These are phyloP conservation scores for Cyclaneusma minus DNA, from an alignment of 2,329 filamentous ascomycete species.

Conservation along the genomic window DNA sequence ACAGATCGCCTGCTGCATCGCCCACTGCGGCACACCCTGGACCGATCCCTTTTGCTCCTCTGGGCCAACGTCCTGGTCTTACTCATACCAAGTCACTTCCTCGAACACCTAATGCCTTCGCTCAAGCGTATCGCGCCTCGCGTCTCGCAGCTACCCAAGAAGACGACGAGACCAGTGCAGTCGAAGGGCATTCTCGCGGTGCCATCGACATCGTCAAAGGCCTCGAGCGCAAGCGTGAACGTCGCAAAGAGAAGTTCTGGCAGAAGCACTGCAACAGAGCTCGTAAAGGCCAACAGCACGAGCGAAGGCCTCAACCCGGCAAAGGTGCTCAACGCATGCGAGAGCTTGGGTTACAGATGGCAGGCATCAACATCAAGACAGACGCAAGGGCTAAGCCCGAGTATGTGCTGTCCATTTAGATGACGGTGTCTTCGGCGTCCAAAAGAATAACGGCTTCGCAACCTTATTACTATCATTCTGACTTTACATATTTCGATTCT, in stretches of 20 bases:
- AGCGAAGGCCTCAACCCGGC: slow-evolving; percentile 58
- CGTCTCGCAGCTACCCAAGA: slow-evolving; percentile 24
- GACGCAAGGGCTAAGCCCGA: slow-evolving; percentile 36
- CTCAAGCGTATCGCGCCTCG: slow-evolving; percentile 26
- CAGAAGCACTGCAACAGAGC: slow-evolving; percentile 79
- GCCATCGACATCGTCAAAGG: slow-evolving; percentile 97
- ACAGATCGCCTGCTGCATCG: slow-evolving; percentile 31
- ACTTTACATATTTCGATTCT: no score
- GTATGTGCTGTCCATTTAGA: slow-evolving; percentile 59
- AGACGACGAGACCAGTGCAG: slow-evolving; percentile 17
- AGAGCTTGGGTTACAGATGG: slow-evolving; percentile 78
- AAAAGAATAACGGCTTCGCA: background rate
- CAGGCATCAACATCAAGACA: slow-evolving; percentile 58
- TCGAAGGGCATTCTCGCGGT: slow-evolving; percentile 65
- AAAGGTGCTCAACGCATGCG: slow-evolving; percentile 88
- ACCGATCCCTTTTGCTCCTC: slow-evolving; percentile 27
- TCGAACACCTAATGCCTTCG: slow-evolving; percentile 58
- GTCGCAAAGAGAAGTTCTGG: slow-evolving; percentile 82
- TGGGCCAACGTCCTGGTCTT: slow-evolving; percentile 46
- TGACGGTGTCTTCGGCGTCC: background rate
- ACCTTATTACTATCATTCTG: no score
- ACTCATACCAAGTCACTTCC: slow-evolving; percentile 79
- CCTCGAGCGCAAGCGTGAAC: slow-evolving; percentile 82
- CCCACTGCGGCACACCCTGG: slow-evolving; percentile 23
- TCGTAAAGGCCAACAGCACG: slow-evolving; percentile 44